These are phyloP conservation scores for Leccinum longicurvipes DNA, from an alignment of 768 basidiomycete species.

Conservation along the genomic window DNA sequence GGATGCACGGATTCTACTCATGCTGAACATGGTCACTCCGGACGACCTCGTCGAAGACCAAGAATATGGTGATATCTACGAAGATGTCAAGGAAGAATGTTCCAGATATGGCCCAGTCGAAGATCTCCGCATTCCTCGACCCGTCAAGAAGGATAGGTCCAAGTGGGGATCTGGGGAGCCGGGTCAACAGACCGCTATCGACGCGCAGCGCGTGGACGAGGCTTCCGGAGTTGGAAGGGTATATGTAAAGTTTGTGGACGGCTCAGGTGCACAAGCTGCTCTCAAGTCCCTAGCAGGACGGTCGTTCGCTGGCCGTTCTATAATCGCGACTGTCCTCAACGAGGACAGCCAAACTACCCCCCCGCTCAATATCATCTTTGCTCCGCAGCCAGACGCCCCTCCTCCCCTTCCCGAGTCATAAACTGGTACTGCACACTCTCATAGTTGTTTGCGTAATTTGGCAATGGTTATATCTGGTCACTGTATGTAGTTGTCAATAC, in stretches of 20 bases:
- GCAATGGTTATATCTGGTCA: slow-evolving; percentile 16
- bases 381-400: slow-evolving; percentile 78
- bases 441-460: slow-evolving; percentile 9
- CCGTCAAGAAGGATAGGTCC: slow-evolving; percentile 79
- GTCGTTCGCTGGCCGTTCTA: slow-evolving; percentile 81
- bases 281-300: slow-evolving; percentile 88
- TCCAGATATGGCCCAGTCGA: slow-evolving; percentile 75
- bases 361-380: slow-evolving; percentile 78
- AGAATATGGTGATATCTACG: slow-evolving; percentile 91
- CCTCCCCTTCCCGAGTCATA: slow-evolving; percentile 60
- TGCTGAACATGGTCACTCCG: slow-evolving; percentile 97
- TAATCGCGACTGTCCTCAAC: slow-evolving; percentile 78
- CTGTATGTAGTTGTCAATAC: slow-evolving; percentile 21
- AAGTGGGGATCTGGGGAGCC: slow-evolving; percentile 69
- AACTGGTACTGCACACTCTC: neutral
- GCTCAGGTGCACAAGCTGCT: slow-evolving; percentile 62
- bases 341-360: slow-evolving; percentile 86
- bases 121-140: slow-evolving; percentile 86
- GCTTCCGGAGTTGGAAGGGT: slow-evolving; percentile 93
- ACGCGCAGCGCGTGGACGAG: slow-evolving; percentile 76
- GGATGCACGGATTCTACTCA: slow-evolving; percentile 84
- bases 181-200: slow-evolving; percentile 56
- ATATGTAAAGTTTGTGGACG: slow-evolving; percentile 80
- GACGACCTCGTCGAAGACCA: slow-evolving; percentile 89
- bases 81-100: slow-evolving; percentile 93